These are phyloP conservation scores for Botrytis deweyae DNA, from an alignment of 2,329 filamentous ascomycete species.

Conservation along the genomic window DNA sequence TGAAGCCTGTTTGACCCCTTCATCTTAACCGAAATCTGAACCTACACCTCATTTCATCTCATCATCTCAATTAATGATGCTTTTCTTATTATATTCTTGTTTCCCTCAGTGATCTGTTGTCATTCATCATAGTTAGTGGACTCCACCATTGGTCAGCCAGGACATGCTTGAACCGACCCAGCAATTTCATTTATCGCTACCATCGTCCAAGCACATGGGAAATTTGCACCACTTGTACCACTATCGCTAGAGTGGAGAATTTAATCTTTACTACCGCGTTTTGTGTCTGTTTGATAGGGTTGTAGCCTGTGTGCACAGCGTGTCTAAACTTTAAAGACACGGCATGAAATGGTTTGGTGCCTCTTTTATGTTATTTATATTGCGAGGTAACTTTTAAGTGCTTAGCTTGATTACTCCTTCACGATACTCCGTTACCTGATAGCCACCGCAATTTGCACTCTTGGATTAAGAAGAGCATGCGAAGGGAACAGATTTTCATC, in stretches of 20 bases:
- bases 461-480: neutral
- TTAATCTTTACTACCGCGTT: neutral
- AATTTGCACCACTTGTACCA: conserved; percentile 12
- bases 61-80: neutral
- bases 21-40: conserved; percentile 16
- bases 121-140: neutral
- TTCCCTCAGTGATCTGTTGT: neutral
- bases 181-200: conserved; percentile 4
- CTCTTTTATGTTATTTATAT: neutral
- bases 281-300: conserved; percentile 5
- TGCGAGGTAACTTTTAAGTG: neutral
- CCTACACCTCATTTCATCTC: neutral
- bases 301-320: neutral
- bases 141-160: neutral
- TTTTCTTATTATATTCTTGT: neutral
- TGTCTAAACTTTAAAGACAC: conserved; percentile 12
- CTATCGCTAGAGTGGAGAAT: conserved; percentile 2
- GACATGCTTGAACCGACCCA: neutral
- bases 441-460: neutral
- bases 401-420: neutral
- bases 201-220: conserved; percentile 6
- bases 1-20: conserved; percentile 4
- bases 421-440: neutral
- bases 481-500: conserved; percentile 4
- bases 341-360: neutral